Conservation (phyloP, 176 grass and related monocot species). For the Ampelocalamus luodianensis region DNA sequence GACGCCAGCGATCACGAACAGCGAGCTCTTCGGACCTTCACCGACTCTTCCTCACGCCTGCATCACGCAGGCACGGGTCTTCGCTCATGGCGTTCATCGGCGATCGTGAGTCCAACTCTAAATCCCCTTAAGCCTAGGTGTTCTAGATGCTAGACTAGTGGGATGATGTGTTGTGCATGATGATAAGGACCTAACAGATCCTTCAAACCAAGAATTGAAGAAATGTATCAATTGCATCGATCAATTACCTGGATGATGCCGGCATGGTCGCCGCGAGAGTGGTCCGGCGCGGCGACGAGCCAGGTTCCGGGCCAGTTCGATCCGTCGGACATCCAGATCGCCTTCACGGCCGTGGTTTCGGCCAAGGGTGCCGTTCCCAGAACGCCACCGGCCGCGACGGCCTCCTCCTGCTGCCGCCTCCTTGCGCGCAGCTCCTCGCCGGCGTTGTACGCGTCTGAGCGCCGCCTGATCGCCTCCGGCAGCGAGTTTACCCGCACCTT, state of each 20-base stretch:
- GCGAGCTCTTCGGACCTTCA: too few relatives aligned
- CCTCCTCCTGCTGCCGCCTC: conserved; percentile 57
- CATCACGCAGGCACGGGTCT: too few relatives aligned
- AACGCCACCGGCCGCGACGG: conserved; percentile 36
- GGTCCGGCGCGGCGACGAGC: conserved; percentile 53
- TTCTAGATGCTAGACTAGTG: too few relatives aligned
- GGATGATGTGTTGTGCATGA: too few relatives aligned
- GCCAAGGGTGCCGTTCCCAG: background rate
- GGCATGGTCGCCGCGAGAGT: conserved; percentile 80
- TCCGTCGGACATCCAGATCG: conserved; percentile 88
- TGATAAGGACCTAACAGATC: too few relatives aligned
- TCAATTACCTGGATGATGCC: conserved; percentile 84
- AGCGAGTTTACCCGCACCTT: conserved; percentile 76
- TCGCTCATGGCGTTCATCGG: too few relatives aligned
- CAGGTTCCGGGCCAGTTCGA: conserved; percentile 88
- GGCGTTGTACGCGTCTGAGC: conserved; percentile 92
- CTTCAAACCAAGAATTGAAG: background rate
- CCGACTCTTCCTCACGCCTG: too few relatives aligned
- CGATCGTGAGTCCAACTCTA: too few relatives aligned
- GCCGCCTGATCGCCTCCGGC: conserved; percentile 69
- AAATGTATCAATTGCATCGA: background rate
- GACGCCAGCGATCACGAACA: too few relatives aligned
- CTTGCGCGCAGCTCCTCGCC: conserved; percentile 75
- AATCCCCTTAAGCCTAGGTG: too few relatives aligned
- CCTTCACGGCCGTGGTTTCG: conserved; percentile 48